Conservation (phyloP, 345 rosid genomes). For the Aegle marmelos region DNA sequence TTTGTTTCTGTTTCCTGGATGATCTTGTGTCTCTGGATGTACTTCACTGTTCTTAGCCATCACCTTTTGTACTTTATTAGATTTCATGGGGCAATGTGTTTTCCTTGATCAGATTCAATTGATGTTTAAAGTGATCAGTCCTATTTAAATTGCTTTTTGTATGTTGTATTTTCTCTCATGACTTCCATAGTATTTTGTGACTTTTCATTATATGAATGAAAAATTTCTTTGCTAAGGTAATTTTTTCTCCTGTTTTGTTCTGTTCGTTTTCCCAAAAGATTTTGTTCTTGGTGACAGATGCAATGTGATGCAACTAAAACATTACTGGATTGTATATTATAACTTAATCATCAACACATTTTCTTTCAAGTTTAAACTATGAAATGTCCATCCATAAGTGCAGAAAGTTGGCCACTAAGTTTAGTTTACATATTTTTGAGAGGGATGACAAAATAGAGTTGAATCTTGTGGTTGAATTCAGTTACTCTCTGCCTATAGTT, state of each 20-base stretch:
- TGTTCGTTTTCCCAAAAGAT: not conserved
- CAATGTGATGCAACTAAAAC: not conserved
- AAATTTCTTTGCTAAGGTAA: not conserved
- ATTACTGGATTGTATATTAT: not conserved
- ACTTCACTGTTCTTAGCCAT: not conserved
- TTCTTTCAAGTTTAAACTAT: slow-evolving; percentile 7
- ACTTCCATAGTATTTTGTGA: not conserved
- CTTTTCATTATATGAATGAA: not conserved
- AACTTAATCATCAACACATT: not conserved
- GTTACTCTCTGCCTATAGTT: not conserved
- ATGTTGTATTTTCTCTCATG: not conserved
- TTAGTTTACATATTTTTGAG: not conserved
- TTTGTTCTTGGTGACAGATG: not conserved
- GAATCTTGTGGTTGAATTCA: not conserved
- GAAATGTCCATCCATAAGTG: not conserved
- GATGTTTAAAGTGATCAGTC: not conserved
- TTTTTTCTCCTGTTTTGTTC: not conserved
- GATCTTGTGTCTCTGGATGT: slow-evolving; percentile 7
- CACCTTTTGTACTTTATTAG: not conserved
- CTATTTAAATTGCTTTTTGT: not conserved
- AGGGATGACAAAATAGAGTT: not conserved
- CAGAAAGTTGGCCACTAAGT: not conserved
- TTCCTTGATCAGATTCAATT: not conserved
- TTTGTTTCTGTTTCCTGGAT: slow-evolving; percentile 13
- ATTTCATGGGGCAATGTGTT: not conserved